phyloP scores from a whole-genome alignment of 2,329 filamentous ascomycete species.

The Pseudogymnoascus sp. region DNA sequence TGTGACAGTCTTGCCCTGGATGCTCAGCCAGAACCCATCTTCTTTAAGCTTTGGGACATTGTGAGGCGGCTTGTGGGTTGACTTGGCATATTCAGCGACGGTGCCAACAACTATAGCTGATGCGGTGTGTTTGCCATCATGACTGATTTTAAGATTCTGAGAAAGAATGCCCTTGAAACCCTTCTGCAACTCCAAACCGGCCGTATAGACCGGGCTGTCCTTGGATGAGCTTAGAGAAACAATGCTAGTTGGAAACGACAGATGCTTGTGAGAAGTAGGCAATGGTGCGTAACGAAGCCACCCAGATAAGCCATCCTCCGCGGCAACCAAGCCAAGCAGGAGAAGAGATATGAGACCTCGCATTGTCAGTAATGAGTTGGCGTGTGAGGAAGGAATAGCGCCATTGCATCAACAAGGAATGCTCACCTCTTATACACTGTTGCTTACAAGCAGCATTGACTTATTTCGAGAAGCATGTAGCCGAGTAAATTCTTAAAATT shows the following conservation, averaged over 20 bases:
- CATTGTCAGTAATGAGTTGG: not conserved
- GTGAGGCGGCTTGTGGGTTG: conserved; percentile 28
- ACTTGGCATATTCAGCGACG: conserved; percentile 33
- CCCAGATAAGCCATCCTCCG: conserved; percentile 52
- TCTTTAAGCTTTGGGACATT: conserved; percentile 31
- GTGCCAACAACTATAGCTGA: conserved; percentile 42
- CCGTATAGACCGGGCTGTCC: conserved; percentile 49
- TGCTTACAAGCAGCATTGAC: not conserved
- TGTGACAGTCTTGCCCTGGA: conserved; percentile 37
- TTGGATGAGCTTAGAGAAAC: conserved; percentile 46
- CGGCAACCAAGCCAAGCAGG: conserved; percentile 22
- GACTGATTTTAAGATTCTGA: conserved; percentile 33
- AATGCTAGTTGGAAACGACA: conserved; percentile 38
- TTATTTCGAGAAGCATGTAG: not conserved
- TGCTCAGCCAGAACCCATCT: conserved; percentile 56
- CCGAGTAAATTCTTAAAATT: not conserved
- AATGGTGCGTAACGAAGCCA: conserved; percentile 59
- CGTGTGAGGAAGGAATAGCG: not conserved
- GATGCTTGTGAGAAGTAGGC: conserved; percentile 31
- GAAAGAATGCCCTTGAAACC: conserved; percentile 51
- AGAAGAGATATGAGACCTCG: not conserved
- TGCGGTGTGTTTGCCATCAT: conserved; percentile 22
- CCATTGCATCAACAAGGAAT: not conserved
- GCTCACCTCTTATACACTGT: not conserved
- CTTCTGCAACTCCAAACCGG: conserved; percentile 48